These are phyloP conservation scores for Pyricularia pennisetigena DNA, from an alignment of 2,329 filamentous ascomycete species.

Conservation along the genomic window DNA sequence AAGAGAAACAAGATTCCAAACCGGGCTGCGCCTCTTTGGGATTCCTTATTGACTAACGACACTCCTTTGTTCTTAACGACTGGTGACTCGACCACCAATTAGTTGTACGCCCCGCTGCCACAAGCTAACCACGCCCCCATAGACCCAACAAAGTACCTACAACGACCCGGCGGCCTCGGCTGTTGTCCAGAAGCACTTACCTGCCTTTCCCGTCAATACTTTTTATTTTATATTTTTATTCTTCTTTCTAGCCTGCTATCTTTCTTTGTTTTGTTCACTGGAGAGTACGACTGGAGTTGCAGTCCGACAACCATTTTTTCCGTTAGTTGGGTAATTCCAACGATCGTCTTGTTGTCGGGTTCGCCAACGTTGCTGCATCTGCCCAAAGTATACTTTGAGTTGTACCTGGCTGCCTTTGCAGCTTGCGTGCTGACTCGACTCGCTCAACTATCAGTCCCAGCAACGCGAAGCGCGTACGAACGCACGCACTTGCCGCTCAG, in stretches of 20 bases:
- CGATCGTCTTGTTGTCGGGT: not conserved
- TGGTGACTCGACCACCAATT: not conserved
- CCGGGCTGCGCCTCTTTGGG: slow-evolving; percentile 7
- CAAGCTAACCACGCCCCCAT: not conserved
- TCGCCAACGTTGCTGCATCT: not conserved
- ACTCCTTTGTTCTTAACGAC: slow-evolving; percentile 12
- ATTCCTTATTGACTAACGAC: slow-evolving; percentile 6
- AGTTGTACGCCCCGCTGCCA: not conserved
- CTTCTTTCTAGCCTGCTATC: not conserved
- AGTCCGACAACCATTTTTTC: not conserved
- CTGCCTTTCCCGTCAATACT: not conserved
- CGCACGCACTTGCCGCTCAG: not conserved
- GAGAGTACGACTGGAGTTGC: not conserved
- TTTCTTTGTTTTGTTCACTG: not conserved
- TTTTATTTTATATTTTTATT: too few relatives aligned
- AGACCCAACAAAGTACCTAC: not conserved
- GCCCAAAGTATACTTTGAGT: not conserved
- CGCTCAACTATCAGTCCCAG: not conserved
- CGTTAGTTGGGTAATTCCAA: not conserved
- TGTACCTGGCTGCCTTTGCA: not conserved
- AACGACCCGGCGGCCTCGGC: not conserved
- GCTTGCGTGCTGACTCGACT: not conserved
- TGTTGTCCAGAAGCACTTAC: not conserved
- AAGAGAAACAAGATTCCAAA: slow-evolving; percentile 2
- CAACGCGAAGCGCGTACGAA: not conserved